A percentile compares a stretch with the other conserved stretches of the same genome.
Conservation (phyloP, 2,329 filamentous ascomycete species). For the Colletotrichum sp. region DNA sequence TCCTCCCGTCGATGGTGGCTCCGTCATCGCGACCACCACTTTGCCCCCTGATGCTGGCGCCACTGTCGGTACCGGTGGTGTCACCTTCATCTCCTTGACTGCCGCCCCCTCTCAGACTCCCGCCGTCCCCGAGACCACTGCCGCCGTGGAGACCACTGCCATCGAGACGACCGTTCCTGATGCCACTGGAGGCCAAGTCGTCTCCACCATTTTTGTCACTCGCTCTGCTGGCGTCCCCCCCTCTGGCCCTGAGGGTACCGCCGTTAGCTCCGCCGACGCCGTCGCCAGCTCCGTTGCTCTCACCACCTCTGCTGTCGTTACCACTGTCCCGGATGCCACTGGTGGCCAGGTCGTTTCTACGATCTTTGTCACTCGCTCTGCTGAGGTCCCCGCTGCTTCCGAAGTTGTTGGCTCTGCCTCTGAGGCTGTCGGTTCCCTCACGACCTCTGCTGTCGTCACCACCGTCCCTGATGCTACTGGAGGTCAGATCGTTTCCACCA, state of each 20-base stretch:
- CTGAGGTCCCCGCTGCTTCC: neutral
- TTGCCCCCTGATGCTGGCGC: slow-evolving; percentile 16
- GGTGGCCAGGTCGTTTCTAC: slow-evolving; percentile 1
- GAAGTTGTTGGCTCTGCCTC: neutral
- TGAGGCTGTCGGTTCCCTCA: neutral
- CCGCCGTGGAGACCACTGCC: neutral
- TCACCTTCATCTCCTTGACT: slow-evolving; percentile 14
- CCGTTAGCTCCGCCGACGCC: neutral
- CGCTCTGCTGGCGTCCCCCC: neutral
- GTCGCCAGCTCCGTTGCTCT: neutral
- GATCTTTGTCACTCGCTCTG: slow-evolving; percentile 8
- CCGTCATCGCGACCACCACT: slow-evolving; percentile 18
- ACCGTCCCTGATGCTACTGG: neutral
- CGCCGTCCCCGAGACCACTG: slow-evolving; percentile 3
- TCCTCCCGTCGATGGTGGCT: slow-evolving; percentile 9
- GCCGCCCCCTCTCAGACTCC: slow-evolving; percentile 8
- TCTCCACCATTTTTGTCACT: slow-evolving; percentile 10
- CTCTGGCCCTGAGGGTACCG: neutral
- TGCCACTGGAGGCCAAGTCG: neutral
- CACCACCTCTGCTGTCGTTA: neutral
- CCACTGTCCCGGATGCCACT: neutral
- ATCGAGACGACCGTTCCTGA: neutral
- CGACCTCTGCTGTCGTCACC: slow-evolving; percentile 1
- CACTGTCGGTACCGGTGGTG: slow-evolving; percentile 19
- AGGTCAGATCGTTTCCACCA: slow-evolving; percentile 4